Evolutionary conservation across 257 asterid species (phyloP).

Genomic region (Datura wrightii): DNA sequence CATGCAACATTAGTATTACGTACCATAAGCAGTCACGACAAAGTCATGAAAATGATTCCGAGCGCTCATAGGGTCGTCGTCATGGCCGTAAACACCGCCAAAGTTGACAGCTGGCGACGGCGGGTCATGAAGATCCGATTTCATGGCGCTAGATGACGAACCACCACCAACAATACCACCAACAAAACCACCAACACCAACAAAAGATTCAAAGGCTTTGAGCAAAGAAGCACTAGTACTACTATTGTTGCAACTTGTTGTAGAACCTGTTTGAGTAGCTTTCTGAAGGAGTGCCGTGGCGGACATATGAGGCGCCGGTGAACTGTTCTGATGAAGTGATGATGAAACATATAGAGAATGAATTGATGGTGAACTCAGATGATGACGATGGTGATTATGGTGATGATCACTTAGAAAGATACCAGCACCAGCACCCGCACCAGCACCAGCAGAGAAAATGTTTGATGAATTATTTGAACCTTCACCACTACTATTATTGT

Average conservation of each 20-base stretch:
- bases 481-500: not conserved
- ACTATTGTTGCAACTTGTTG: constrained; percentile 41
- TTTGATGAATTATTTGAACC: constrained; percentile 28
- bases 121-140: constrained; percentile 9
- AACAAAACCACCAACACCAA: constrained; percentile 13
- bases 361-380: constrained; percentile 49
- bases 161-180: not conserved
- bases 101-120: constrained; percentile 29
- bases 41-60: constrained; percentile 55
- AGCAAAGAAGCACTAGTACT: constrained; percentile 46
- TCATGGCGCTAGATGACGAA: constrained; percentile 34
- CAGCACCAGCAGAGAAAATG: not conserved
- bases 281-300: constrained; percentile 90
- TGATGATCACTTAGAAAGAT: constrained; percentile 35
- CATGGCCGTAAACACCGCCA: constrained; percentile 35
- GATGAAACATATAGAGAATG: constrained; percentile 68
- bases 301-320: constrained; percentile 55
- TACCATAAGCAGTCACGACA: constrained; percentile 36
- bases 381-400: constrained; percentile 15
- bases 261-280: constrained; percentile 71
- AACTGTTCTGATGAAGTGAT: not conserved
- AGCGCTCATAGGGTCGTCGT: constrained; percentile 31
- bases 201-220: constrained; percentile 50
- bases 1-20: not conserved
- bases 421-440: not conserved